Evolutionary conservation across 2,329 filamentous ascomycete species (phyloP).

Genomic region (Botrytis byssoidea): DNA sequence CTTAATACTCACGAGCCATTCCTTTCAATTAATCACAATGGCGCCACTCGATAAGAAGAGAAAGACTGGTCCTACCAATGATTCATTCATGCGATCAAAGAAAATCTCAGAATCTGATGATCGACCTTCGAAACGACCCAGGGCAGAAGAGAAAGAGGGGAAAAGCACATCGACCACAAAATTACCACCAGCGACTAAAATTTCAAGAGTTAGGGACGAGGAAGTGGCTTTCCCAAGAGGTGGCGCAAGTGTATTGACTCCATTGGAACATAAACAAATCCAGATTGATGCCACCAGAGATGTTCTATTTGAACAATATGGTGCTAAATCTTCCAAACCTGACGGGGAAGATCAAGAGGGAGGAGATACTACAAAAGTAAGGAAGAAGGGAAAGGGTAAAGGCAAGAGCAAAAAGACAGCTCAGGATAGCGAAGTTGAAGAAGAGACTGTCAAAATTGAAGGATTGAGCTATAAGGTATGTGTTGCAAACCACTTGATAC

Average conservation of each 20-base stretch:
- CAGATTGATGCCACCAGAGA: conserved; percentile 90
- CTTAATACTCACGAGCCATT: neutral
- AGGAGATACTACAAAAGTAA: conserved; percentile 31
- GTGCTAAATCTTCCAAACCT: conserved; percentile 48
- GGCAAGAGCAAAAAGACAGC: conserved; percentile 52
- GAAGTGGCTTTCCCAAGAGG: conserved; percentile 91
- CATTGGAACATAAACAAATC: conserved; percentile 94
- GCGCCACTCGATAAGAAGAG: conserved; percentile 39
- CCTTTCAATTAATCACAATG: conserved; percentile 29
- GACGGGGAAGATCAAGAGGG: conserved; percentile 37
- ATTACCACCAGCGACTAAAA: conserved; percentile 32
- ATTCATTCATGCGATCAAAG: conserved; percentile 37
- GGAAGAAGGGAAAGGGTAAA: conserved; percentile 52
- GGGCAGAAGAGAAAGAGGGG: conserved; percentile 32
- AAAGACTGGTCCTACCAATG: conserved; percentile 38
- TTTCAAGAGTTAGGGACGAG: conserved; percentile 64
- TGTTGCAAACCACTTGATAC: conserved; percentile 14
- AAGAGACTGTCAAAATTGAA: conserved; percentile 69
- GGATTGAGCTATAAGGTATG: conserved; percentile 84
- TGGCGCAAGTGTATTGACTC: conserved; percentile 84
- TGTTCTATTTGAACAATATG: conserved; percentile 82
- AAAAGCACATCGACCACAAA: conserved; percentile 28
- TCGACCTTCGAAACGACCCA: conserved; percentile 36
- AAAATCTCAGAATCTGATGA: conserved; percentile 31
- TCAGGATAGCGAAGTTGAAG: conserved; percentile 48